Percentiles rank a stretch among this genome's conserved stretches.
Evolutionary conservation across 768 basidiomycete genomes (phyloP).

Genomic region (Megacollybia marginata): DNA sequence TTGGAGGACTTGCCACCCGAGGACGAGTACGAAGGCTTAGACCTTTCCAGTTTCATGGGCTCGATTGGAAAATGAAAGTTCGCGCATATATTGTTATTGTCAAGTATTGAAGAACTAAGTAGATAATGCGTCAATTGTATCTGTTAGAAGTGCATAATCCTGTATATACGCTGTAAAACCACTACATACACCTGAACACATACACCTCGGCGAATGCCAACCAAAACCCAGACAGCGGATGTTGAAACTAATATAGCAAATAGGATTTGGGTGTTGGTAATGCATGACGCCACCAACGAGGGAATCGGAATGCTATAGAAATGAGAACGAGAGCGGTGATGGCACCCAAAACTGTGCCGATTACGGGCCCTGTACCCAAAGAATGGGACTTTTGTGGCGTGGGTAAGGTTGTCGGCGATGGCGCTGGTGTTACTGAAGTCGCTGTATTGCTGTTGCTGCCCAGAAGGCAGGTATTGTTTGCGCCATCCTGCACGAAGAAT

Average conservation of each 20-base stretch:
- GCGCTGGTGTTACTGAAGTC: not conserved
- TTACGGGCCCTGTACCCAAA: slow-evolving; percentile 11
- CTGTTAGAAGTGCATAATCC: not conserved
- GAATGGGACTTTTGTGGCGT: not conserved
- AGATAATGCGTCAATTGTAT: not conserved
- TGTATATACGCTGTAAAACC: too few species aligned
- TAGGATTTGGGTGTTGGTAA: slow-evolving; percentile 8
- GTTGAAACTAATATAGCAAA: slow-evolving; percentile 3
- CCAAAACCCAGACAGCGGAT: too few species aligned
- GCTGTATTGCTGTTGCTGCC: not conserved
- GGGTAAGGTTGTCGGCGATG: slow-evolving; percentile 1
- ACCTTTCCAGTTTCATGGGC: slow-evolving; percentile 82
- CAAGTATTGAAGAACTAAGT: not conserved
- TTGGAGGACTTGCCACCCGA: slow-evolving; percentile 88
- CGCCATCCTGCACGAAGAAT: slow-evolving; percentile 12
- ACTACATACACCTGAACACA: too few species aligned
- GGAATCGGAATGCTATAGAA: slow-evolving; percentile 15
- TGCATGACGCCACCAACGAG: slow-evolving; percentile 12
- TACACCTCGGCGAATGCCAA: too few species aligned
- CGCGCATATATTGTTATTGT: slow-evolving; percentile 10
- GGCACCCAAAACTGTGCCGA: slow-evolving; percentile 18
- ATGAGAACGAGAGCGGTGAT: slow-evolving; percentile 13
- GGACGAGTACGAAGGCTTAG: slow-evolving; percentile 86
- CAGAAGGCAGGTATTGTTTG: slow-evolving; percentile 8
- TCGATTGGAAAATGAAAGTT: slow-evolving; percentile 53